Evolutionary conservation across 306 rosid species (phyloP), one percentile per base, ranked within the genome.

Genomic region (Hippophae gyantsensis): DNA sequence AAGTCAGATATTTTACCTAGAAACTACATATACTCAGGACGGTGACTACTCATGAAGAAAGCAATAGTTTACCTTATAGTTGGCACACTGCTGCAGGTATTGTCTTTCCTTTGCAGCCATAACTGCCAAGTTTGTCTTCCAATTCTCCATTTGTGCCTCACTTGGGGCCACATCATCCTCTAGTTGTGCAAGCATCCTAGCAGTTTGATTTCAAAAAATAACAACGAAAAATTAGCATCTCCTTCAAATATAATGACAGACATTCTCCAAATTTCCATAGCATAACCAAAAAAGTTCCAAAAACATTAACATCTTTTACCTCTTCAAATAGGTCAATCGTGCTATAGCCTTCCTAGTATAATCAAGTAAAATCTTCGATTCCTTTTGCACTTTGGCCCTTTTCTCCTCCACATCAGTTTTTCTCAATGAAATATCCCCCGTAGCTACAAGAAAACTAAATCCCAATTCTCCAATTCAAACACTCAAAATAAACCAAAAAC

Each of bases 101-200:
- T 92, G 98, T 62, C 85, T 83, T 84, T 92, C 96, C 81, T 92
- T 92, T 26, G 83, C 87, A 72, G 89, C 93, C 95, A 92, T 92
- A 43, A 92, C 93, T 66, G 72, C 84, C 72, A 92, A 72, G 77
- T 88, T 87, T 13, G 87, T 88, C 72, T 71, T 85, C 96, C 99
- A 92, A 46, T 78, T 80, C 63, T 85, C 99, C 89, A 85, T 84
- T 61, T 83, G 96, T 63, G 67, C 72, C 77, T 87, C 89, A 70
- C 95, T 88, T 5, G 89, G 92, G 61, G 82, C 74, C 53, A 79
- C 76, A 71, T 92, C 99, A 26, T 83, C 88, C 66, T 85, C 96
- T 64, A 92, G 76, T 58, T 92, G 99, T 11, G 81, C 83, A 56
- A 83, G 83, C 12, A 95, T 82, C 69, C 99, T 92, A 69, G 55